A percentile compares a stretch with the other conserved stretches of the same genome.
Conservation (phyloP, 2,329 filamentous ascomycete species). For the Diplodia seriata region DNA sequence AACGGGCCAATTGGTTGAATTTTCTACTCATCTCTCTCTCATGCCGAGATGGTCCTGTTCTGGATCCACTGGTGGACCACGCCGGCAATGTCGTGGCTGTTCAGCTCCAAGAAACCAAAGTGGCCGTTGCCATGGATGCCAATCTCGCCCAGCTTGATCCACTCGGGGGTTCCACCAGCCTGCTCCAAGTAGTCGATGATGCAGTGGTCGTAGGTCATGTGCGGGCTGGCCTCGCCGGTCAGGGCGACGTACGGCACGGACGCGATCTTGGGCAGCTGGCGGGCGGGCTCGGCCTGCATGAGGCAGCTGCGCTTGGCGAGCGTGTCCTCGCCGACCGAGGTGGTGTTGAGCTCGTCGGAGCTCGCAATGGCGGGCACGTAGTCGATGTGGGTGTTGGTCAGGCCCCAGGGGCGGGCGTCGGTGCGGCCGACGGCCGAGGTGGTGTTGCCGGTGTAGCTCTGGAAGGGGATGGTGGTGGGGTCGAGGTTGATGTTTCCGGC, state of each 20-base stretch:
- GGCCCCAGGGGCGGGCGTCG: constrained; percentile 18
- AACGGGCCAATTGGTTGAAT: not conserved
- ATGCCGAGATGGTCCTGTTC: not conserved
- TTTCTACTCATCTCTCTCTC: not conserved
- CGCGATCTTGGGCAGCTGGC: constrained; percentile 39
- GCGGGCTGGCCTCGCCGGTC: constrained; percentile 42
- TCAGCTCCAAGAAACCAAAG: constrained; percentile 62
- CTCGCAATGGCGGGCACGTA: constrained; percentile 21
- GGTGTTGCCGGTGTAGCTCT: constrained; percentile 35
- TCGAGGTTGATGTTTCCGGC: constrained; percentile 40
- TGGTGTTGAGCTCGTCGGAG: constrained; percentile 32
- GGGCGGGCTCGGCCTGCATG: constrained; percentile 37
- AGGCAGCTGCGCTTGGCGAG: constrained; percentile 37
- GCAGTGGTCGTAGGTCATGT: constrained; percentile 46
- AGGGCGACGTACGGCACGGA: constrained; percentile 43
- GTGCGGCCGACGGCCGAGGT: constrained; percentile 30
- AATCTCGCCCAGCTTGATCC: constrained; percentile 53
- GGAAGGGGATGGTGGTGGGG: constrained; percentile 34
- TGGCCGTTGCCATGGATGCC: constrained; percentile 63
- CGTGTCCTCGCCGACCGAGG: constrained; percentile 35
- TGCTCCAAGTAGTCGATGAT: constrained; percentile 40
- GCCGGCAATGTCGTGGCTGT: constrained; percentile 55
- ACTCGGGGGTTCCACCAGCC: constrained; percentile 56
- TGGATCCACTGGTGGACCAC: constrained; percentile 51
- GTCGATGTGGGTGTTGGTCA: constrained; percentile 32